These are phyloP conservation scores for Fraxinus quadrangulata DNA, from an alignment of 257 asterid species.

Conservation along the genomic window DNA sequence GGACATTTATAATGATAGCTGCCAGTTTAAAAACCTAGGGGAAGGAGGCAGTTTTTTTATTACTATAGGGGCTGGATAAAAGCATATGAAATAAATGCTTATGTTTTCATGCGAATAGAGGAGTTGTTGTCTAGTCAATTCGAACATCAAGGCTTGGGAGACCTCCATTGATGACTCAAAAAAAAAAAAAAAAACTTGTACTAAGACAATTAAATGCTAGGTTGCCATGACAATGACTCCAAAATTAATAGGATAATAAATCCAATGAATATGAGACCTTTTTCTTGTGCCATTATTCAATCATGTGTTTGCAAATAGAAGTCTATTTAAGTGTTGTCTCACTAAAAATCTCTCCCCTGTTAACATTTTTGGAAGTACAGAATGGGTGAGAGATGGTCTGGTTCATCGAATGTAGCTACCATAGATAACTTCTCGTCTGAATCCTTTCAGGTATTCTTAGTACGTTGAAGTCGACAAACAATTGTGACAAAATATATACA, in stretches of 20 bases:
- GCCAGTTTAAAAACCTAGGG: slow-evolving; percentile 16
- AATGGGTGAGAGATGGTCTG: not conserved
- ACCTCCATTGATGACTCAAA: not conserved
- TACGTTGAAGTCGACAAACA: not conserved
- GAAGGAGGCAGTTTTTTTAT: slow-evolving; percentile 26
- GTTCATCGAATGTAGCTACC: not conserved
- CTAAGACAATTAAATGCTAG: not conserved
- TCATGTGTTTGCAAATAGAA: not conserved
- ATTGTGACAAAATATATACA: not conserved
- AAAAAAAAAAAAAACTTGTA: not conserved
- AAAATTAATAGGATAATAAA: not conserved
- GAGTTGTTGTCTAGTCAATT: slow-evolving; percentile 27
- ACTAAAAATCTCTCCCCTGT: not conserved
- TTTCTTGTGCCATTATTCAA: not conserved
- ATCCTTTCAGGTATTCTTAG: not conserved
- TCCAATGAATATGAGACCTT: not conserved
- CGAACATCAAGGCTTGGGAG: slow-evolving; percentile 15
- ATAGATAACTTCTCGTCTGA: not conserved
- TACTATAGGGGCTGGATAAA: not conserved
- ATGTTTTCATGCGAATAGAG: not conserved
- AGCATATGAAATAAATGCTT: slow-evolving; percentile 38
- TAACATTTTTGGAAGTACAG: not conserved
- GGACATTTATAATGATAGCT: not conserved
- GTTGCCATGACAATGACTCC: not conserved
- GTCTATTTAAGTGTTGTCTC: not conserved